A percentile compares a stretch with the other conserved stretches of the same genome.
These are phyloP conservation scores for Fraxinus sp. DNA, from an alignment of 305 asterid genomes.

Conservation along the genomic window DNA sequence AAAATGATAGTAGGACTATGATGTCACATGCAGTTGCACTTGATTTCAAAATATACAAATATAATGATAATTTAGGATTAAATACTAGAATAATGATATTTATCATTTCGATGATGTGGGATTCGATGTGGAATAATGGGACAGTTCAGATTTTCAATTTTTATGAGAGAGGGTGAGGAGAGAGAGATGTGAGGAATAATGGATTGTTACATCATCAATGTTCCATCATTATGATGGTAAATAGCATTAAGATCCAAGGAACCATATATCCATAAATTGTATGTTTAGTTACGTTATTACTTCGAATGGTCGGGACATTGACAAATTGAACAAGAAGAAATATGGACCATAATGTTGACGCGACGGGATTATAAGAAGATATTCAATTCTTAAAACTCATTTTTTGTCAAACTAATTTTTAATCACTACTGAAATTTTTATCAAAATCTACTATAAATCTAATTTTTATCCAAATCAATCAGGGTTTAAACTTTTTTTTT, in stretches of 20 bases:
- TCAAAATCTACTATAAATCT: background rate
- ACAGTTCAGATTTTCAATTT: too few species aligned
- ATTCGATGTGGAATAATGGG: too few species aligned
- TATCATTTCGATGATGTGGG: too few species aligned
- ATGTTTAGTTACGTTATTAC: background rate
- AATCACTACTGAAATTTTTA: too few species aligned
- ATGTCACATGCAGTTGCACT: background rate
- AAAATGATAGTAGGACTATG: background rate
- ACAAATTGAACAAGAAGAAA: background rate
- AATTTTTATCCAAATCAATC: background rate
- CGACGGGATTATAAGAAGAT: too few species aligned
- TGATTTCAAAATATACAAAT: too few species aligned
- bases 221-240: too few species aligned
- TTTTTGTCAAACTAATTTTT: background rate
- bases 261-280: background rate
- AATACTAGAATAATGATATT: background rate
- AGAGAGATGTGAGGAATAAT: too few species aligned
- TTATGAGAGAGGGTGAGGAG: too few species aligned
- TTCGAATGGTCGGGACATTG: background rate
- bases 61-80: background rate
- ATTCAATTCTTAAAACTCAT: background rate
- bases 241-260: background rate
- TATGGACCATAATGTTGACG: background rate
- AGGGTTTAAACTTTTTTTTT: background rate
- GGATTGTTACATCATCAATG: too few species aligned